Percentiles rank a stretch among this genome's conserved stretches.
Evolutionary conservation across 306 rosid genomes (phyloP).

Genomic region (Malus orientalis): DNA sequence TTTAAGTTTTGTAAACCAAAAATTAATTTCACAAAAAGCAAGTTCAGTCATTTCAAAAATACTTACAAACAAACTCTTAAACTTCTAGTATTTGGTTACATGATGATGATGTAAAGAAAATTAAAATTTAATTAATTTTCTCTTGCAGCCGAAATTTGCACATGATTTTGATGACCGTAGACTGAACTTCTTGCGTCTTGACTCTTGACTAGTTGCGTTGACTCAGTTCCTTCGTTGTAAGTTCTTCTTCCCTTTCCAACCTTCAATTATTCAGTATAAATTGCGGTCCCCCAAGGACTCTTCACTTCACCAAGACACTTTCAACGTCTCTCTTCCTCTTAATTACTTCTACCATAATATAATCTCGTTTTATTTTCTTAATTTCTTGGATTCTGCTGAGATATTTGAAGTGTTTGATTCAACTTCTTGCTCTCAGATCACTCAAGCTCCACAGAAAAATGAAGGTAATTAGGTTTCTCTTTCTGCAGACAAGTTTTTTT

Average conservation of each 20-base stretch:
- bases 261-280: not conserved
- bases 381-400: not conserved
- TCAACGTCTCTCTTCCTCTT: not conserved
- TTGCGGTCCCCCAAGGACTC: not conserved
- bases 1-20: too few relatives aligned
- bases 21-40: too few relatives aligned
- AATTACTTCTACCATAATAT: not conserved
- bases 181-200: not conserved
- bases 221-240: not conserved
- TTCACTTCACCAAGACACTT: not conserved
- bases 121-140: not conserved
- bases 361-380: not conserved
- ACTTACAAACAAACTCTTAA: too few relatives aligned
- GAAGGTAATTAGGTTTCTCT: constrained; percentile 27
- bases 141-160: not conserved
- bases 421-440: not conserved
- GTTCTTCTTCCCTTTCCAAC: not conserved
- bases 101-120: not conserved
- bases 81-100: too few relatives aligned
- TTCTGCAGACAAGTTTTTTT: not conserved
- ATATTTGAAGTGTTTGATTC: not conserved
- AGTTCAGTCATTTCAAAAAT: too few relatives aligned
- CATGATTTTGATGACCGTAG: not conserved
- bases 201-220: not conserved
- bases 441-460: not conserved